Evolutionary conservation across 495 filamentous ascomycete species (phyloP), one percentile per base, ranked within the genome.

Genomic region (Penicillium taxi): DNA sequence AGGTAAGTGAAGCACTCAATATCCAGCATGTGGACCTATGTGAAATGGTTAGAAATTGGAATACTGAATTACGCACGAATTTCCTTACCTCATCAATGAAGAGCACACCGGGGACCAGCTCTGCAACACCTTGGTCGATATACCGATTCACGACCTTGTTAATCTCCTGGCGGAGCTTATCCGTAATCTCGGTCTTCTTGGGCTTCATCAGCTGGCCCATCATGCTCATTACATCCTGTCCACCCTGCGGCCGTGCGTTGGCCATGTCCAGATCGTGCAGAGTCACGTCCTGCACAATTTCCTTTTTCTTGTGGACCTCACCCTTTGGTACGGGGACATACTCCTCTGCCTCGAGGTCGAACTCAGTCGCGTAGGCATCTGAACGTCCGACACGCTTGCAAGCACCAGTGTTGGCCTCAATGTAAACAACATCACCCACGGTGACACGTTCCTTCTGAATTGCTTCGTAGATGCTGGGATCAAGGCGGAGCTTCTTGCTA

Each of bases 221-320:
- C 91, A 98, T 96, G 60, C 85, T 93, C 89, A 98, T 95, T 39
- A 98, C 89, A 58, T 98, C 91, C 66, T 98, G 91, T 37, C 91
- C 91, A 21, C 91, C 90, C 69, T 95, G 72, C 9, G 91, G 93
- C 40, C 90, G 73, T 8, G 91, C 85, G 50, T 98, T 98, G 45
- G 91, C 91, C 45, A 95, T 86, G 56, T 98, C 91, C 31, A 98
- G 67, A 49, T 98, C 91, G 52, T 98, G 91, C 39, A 98, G 72
- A 21, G 89, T 94, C 39, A 98, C 91, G 54, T 96, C 91, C 58
- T 98, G 91, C n/a, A 98, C 91, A 38, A 96, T 90, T 66, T 98
- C 91, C 70, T 98, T 98, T 76, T 96, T 95, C 73, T 96, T 98
- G 67, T 96, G 91, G 25, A 98, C 91, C 50, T 98, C 91, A 26